Base-by-base conservation (phyloP, 768 basidiomycete genomes). In the Rhodotorula babjevae region DNA sequence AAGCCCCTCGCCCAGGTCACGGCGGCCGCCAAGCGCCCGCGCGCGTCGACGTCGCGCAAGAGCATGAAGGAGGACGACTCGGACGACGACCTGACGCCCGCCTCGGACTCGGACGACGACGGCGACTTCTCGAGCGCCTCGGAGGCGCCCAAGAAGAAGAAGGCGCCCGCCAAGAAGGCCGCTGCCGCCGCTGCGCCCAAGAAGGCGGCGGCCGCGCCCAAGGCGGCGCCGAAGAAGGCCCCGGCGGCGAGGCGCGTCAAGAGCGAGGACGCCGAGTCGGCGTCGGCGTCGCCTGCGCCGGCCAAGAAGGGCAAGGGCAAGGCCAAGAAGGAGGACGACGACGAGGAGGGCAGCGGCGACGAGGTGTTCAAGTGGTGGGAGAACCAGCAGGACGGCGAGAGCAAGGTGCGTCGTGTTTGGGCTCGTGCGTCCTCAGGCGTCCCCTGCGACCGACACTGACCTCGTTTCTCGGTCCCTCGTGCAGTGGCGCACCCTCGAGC, bases 401-500 rank as follows among this genome's bases (percentile, higher is more conserved):
- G 14, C 44, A 46, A 46, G 44, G 44, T 46, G 44, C 44, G 44
- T 46, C 18, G 16, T 23, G n/a, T n/a, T n/a, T n/a, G n/a, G n/a
- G n/a, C n/a, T n/a, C n/a, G 90, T 84, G 87, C 52, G 83, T 68
- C 12, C 44, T 46, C 42, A 42, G 9, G 42, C 19, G n/a, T n/a
- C n/a, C n/a, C n/a, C n/a, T n/a, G n/a, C n/a, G n/a, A n/a, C n/a
- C n/a, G n/a, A n/a, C n/a, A n/a, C n/a, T n/a, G n/a, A n/a, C n/a
- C n/a, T n/a, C n/a, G n/a, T n/a, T n/a, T n/a, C n/a, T n/a, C n/a
- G n/a, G n/a, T n/a, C n/a, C n/a, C n/a, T n/a, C n/a, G n/a, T 16
- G 25, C 96, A 97, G 81, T 99, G 96, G 96, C 86, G 87, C 72
- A 96, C 92, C n/a, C 85, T 99, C 63, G 89, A 92, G 79, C 96